Conservation (phyloP, 1,284 basidiomycete species). For the Neotropicomus parvogracilis region DNA sequence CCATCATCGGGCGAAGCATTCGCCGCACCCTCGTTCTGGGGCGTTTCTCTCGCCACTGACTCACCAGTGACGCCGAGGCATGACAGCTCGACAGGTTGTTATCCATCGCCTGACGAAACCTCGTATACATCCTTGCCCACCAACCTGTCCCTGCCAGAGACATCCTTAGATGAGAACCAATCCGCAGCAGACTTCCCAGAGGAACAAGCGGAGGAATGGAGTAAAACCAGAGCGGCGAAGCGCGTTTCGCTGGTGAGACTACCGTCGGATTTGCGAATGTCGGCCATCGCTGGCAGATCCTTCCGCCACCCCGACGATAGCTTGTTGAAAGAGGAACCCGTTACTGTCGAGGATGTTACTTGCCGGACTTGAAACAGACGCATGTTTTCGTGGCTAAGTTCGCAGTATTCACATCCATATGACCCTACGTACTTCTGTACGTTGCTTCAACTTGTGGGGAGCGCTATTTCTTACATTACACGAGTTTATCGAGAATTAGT, state of each 20-base stretch:
- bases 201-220: slow-evolving; percentile 80
- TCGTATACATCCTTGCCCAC: slow-evolving; percentile 32
- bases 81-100: slow-evolving; percentile 12
- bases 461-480: too few species aligned
- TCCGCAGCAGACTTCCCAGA: slow-evolving; percentile 45
- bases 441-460: slow-evolving; percentile 12
- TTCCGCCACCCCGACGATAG: slow-evolving; percentile 5
- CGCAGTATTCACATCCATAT: slow-evolving; percentile 11
- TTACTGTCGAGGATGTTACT: background rate
- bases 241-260: slow-evolving; percentile 76
- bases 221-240: slow-evolving; percentile 77
- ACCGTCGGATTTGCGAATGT: slow-evolving; percentile 54
- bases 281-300: slow-evolving; percentile 24
- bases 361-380: slow-evolving; percentile 8
- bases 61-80: slow-evolving; percentile 32
- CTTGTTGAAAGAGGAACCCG: slow-evolving; percentile 10
- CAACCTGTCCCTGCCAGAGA: slow-evolving; percentile 25
- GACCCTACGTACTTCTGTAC: slow-evolving; percentile 4
- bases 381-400: slow-evolving; percentile 6
- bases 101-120: slow-evolving; percentile 25
- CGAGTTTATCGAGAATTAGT: too few species aligned
- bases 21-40: slow-evolving; percentile 31
- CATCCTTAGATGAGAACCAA: slow-evolving; percentile 42
- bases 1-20: slow-evolving; percentile 39
- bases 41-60: slow-evolving; percentile 35